Percentiles rank a stretch among this genome's conserved stretches.
Conservation (phyloP, 1,139 yeast species). For the Pichia sp. region DNA sequence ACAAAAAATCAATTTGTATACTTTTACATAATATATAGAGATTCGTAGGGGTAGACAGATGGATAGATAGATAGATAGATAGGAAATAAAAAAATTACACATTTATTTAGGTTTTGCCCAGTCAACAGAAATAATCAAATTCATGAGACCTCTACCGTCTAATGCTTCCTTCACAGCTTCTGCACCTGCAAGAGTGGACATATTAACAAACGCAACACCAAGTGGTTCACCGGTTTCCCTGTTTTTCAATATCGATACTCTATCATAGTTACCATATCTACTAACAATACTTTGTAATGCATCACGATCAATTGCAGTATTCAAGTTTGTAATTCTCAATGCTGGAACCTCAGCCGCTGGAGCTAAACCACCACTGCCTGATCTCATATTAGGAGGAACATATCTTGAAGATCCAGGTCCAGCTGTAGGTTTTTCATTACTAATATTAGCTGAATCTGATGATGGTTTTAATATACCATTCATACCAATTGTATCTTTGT, state of each 20-base stretch:
- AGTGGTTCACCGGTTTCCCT: constrained; percentile 91
- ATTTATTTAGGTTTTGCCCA: constrained; percentile 33
- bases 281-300: constrained; percentile 73
- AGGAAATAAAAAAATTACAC: too few relatives aligned
- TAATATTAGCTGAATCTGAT: constrained; percentile 28
- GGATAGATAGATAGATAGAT: too few relatives aligned
- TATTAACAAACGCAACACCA: constrained; percentile 96
- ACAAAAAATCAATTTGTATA: too few relatives aligned
- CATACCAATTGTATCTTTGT: constrained; percentile 79
- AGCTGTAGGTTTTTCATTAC: too few relatives aligned
- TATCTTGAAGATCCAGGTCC: constrained; percentile 38
- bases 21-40: too few relatives aligned
- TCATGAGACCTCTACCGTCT: constrained; percentile 91
- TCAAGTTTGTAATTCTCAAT: constrained; percentile 86
- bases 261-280: constrained; percentile 66
- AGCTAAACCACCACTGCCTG: constrained; percentile 24
- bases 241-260: constrained; percentile 83
- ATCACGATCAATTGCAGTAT: constrained; percentile 38
- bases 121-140: constrained; percentile 78
- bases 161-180: constrained; percentile 70
- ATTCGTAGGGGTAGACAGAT: too few relatives aligned
- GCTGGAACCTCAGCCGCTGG: constrained; percentile 70
- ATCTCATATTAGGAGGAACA: constrained; percentile 78
- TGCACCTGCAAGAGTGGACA: constrained; percentile 63
- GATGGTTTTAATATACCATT: constrained; percentile 25